Evolutionary conservation across 306 rosid genomes (phyloP), one percentile per base, ranked within the genome.

Genomic region (Rosa lucieae): DNA sequence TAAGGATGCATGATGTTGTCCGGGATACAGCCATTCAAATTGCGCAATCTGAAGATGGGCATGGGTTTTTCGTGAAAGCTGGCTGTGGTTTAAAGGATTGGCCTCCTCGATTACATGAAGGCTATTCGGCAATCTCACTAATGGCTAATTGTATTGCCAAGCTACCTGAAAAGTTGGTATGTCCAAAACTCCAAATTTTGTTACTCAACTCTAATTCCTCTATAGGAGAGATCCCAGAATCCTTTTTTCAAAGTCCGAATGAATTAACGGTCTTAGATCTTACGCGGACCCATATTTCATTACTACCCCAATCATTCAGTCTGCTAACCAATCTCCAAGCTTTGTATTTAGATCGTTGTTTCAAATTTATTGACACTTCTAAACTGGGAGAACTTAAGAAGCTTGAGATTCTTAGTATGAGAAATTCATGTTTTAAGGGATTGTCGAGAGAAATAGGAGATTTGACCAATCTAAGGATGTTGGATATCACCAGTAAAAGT

Each of bases 1-100:
- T 74, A 0, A 39, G 18, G n/a, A 73, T 86, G 89, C 67, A 62
- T 62, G 67, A 62, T 29, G 40, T 26, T 5, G 15, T 62, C 3
- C 20, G 40, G 17, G 67, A 62, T 29, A 0, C 8, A 11, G 67
- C 67, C 40, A 0, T 29, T 1, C 1, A 26, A 4, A 62, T 62
- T 62, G 39, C 67, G 0, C 1, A 8, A n/a, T 20, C 12, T 58
- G 39, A 62, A 29, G 67, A 29, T 29, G 29, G 29, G 29, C 29
- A 29, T 29, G 29, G 17, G 2, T 62, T 4, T 10, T 29, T 26
- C 40, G 67, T 62, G 14, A 62, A 29, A 29, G 40, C 67, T 62
- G 40, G 67, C 5, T 23, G 8, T 5, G 3, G 3, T 10, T 29
- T 62, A 11, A 17, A 26, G 18, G 39, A 4, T 29, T 26, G 67